Conservation (phyloP, 2,329 filamentous ascomycete species). For the Magnaporthiopsis poae region DNA sequence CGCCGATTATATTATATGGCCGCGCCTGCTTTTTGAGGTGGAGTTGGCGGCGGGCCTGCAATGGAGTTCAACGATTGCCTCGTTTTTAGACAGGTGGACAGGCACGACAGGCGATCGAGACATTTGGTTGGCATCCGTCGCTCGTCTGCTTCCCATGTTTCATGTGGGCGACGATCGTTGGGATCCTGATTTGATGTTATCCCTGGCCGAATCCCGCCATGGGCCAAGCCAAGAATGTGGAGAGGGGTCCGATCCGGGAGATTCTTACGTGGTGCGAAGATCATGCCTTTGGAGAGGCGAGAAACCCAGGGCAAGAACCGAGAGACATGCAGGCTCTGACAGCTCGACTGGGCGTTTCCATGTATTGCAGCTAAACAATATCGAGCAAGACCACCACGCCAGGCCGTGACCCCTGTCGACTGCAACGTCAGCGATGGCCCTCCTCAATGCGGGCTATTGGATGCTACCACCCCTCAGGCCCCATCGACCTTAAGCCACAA, state of each 20-base stretch:
- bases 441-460: neutral
- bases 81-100: neutral
- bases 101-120: no score
- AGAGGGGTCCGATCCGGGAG: neutral
- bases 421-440: constrained; percentile 1
- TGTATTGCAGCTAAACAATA: no score
- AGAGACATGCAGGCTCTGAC: neutral
- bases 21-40: neutral
- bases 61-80: neutral
- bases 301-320: no score
- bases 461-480: neutral
- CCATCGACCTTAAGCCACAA: constrained; percentile 4
- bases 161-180: neutral
- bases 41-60: neutral
- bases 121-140: neutral
- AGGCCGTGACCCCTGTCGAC: neutral
- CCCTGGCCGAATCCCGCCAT: neutral
- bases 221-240: neutral
- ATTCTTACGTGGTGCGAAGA: neutral
- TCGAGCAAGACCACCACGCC: neutral
- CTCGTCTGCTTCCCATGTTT: neutral
- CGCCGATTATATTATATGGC: neutral
- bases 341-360: neutral
- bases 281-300: neutral
- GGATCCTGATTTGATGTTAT: neutral